Percentiles rank a stretch among this genome's conserved stretches.
Conservation (phyloP, 1,139 yeast species). For the Scheffersomyces stambukii region DNA sequence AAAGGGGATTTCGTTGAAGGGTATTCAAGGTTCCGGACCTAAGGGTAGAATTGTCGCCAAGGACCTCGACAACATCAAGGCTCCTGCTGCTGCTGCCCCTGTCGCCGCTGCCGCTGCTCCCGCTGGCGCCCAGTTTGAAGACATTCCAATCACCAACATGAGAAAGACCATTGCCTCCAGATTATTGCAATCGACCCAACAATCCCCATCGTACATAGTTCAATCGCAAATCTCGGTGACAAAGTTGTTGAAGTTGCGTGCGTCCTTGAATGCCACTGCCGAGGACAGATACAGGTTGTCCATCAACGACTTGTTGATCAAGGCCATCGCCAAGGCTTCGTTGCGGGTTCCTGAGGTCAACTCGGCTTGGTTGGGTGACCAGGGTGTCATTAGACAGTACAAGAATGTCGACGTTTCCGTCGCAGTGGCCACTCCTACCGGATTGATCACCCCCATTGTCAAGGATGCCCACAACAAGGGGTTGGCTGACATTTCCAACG, state of each 20-base stretch:
- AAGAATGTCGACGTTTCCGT: slow-evolving; percentile 92
- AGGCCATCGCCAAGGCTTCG: slow-evolving; percentile 90
- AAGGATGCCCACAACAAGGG: slow-evolving; percentile 87
- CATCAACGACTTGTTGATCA: slow-evolving; percentile 88
- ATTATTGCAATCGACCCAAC: slow-evolving; percentile 78
- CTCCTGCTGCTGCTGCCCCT: slow-evolving; percentile 40
- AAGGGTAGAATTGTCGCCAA: slow-evolving; percentile 88
- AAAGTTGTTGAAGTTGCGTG: slow-evolving; percentile 88
- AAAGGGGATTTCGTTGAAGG: slow-evolving; percentile 82
- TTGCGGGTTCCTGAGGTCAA: slow-evolving; percentile 90
- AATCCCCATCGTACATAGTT: slow-evolving; percentile 88
- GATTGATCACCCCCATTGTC: slow-evolving; percentile 94
- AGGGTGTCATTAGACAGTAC: slow-evolving; percentile 91
- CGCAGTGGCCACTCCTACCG: slow-evolving; percentile 98
- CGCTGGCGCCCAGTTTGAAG: slow-evolving; percentile 61
- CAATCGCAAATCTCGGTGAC: slow-evolving; percentile 83
- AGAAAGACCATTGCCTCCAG: slow-evolving; percentile 92
- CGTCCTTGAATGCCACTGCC: slow-evolving; percentile 78
- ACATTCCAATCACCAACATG: slow-evolving; percentile 85
- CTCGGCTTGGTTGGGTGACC: slow-evolving; percentile 86
- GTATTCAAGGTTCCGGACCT: slow-evolving; percentile 90
- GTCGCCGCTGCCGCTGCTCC: slow-evolving; percentile 48
- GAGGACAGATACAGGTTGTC: slow-evolving; percentile 89
- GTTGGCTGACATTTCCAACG: slow-evolving; percentile 70
- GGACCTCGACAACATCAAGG: slow-evolving; percentile 73